Conservation (phyloP, 2,329 filamentous ascomycete genomes). For the Nigrograna mackinnonii region DNA sequence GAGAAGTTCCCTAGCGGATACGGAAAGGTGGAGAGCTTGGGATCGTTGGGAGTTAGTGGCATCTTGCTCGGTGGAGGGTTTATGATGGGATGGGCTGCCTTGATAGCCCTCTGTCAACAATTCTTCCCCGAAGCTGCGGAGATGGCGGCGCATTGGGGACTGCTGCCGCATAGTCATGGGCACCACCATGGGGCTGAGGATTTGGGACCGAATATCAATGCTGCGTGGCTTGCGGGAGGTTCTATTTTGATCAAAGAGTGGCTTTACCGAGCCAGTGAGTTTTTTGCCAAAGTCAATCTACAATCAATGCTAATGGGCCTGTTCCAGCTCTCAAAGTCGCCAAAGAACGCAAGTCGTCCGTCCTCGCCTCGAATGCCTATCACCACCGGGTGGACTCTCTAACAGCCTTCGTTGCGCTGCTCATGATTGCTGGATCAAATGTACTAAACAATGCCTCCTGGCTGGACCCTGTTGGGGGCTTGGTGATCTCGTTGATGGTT, state of each 20-base stretch:
- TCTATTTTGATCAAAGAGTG: conserved; percentile 95
- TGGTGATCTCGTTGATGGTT: conserved; percentile 92
- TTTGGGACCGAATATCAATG: conserved; percentile 82
- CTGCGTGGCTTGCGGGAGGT: conserved; percentile 89
- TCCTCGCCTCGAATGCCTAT: conserved; percentile 92
- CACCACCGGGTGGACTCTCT: conserved; percentile 96
- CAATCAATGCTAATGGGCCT: conserved; percentile 21
- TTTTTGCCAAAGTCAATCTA: background rate
- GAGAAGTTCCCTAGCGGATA: conserved; percentile 87
- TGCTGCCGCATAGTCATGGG: conserved; percentile 60
- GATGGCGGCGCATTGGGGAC: conserved; percentile 44
- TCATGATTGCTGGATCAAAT: conserved; percentile 88
- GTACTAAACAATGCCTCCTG: conserved; percentile 82
- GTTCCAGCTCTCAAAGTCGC: conserved; percentile 88
- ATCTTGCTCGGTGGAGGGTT: conserved; percentile 87
- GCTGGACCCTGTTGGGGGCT: conserved; percentile 91
- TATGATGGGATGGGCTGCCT: conserved; percentile 78
- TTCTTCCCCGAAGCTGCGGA: conserved; percentile 52
- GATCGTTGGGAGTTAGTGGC: conserved; percentile 88
- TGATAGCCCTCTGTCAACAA: conserved; percentile 59
- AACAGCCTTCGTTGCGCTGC: conserved; percentile 89
- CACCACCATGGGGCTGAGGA: conserved; percentile 63
- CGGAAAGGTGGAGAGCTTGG: conserved; percentile 96
- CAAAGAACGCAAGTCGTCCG: conserved; percentile 89
- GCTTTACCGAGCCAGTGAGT: conserved; percentile 88